A percentile compares a stretch with the other conserved stretches of the same genome.
Conservation (phyloP, 768 basidiomycete species). For the Rubroboletus pulcherrimus region DNA sequence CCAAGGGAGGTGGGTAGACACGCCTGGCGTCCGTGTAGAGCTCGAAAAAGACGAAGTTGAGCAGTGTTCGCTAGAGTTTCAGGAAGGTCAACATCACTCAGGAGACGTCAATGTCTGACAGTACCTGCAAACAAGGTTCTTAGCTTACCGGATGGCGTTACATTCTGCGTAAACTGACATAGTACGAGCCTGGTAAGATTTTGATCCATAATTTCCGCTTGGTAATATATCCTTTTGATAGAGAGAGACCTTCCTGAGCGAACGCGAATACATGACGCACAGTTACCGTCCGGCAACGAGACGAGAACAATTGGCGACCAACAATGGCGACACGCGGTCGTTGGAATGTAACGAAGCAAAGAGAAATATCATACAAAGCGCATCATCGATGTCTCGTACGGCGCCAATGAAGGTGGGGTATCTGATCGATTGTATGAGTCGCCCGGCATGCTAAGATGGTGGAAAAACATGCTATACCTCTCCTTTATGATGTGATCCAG, state of each 20-base stretch:
- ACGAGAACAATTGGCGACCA: constrained; percentile 87
- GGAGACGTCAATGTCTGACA: constrained; percentile 84
- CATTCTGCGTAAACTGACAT: constrained; percentile 94
- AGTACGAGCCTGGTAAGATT: constrained; percentile 94
- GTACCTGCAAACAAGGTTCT: constrained; percentile 54
- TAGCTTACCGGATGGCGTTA: constrained; percentile 37
- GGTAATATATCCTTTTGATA: constrained; percentile 98
- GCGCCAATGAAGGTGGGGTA: constrained; percentile 98
- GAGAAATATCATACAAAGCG: constrained; percentile 89
- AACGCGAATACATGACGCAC: constrained; percentile 83
- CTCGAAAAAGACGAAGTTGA: constrained; percentile 96
- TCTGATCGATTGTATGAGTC: constrained; percentile 39
- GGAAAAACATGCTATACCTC: constrained; percentile 49
- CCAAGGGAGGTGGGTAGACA: constrained; percentile 92
- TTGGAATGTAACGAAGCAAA: constrained; percentile 91
- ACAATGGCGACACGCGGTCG: constrained; percentile 70
- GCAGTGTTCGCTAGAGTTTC: constrained; percentile 90
- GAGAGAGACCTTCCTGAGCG: constrained; percentile 86
- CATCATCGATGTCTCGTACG: constrained; percentile 94
- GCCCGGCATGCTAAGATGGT: not conserved
- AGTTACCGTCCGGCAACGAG: constrained; percentile 95
- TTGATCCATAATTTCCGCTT: constrained; percentile 92
- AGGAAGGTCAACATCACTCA: constrained; percentile 98
- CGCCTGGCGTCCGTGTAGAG: constrained; percentile 93
- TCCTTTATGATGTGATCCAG: constrained; percentile 98